These are phyloP conservation scores for Aspergillus olivimuriae DNA, from an alignment of 495 filamentous ascomycete species.

Conservation along the genomic window DNA sequence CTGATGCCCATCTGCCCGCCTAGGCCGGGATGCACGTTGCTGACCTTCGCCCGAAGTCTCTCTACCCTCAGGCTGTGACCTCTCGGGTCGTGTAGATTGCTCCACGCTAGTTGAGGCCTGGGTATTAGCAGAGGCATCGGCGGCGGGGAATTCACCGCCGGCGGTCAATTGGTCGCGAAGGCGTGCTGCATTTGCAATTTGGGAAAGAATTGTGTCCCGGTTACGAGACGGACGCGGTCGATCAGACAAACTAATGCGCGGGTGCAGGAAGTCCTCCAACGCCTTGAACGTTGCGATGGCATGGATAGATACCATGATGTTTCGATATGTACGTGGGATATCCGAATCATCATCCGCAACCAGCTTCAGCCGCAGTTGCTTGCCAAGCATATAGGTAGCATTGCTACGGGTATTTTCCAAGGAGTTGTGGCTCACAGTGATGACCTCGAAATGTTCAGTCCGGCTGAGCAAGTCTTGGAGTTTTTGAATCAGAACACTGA, in stretches of 20 bases:
- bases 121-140: conserved; percentile 23
- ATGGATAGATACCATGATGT: conserved; percentile 97
- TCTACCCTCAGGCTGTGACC: conserved; percentile 21
- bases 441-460: conserved; percentile 95
- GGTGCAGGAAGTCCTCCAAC: conserved; percentile 90
- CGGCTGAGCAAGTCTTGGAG: conserved; percentile 92
- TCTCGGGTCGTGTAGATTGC: conserved; percentile 21
- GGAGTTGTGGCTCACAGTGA: conserved; percentile 89
- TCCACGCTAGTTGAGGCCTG: conserved; percentile 19
- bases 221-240: conserved; percentile 62
- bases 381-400: conserved; percentile 90
- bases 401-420: conserved; percentile 90
- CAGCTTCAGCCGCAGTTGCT: conserved; percentile 86
- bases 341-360: conserved; percentile 86
- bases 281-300: conserved; percentile 98
- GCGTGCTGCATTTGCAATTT: conserved; percentile 70
- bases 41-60: conserved; percentile 21
- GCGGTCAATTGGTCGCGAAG: conserved; percentile 39
- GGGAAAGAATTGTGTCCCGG: conserved; percentile 64
- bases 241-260: conserved; percentile 78
- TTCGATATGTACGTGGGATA: conserved; percentile 76
- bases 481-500: conserved; percentile 89
- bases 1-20: conserved; percentile 45
- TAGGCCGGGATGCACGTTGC: conserved; percentile 27
- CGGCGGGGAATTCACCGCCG: conserved; percentile 19